A percentile compares a stretch with the other conserved stretches of the same genome.
Evolutionary conservation across 2,329 filamentous ascomycete species (phyloP).

Genomic region (Chrysosporium queenslandicum): DNA sequence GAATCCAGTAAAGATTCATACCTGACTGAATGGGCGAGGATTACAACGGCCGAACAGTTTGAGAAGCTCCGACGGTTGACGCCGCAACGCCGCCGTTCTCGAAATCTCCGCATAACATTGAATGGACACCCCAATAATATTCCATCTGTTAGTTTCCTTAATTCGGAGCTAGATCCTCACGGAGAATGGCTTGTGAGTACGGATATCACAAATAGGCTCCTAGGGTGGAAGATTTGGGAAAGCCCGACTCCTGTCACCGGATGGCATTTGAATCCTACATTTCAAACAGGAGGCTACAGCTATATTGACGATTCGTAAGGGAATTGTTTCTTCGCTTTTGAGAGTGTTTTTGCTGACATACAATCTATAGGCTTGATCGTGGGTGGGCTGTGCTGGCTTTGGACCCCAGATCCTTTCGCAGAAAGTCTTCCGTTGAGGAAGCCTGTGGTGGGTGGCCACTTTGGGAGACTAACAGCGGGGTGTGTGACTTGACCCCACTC

Average conservation of each 20-base stretch:
- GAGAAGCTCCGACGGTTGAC: slow-evolving; percentile 23
- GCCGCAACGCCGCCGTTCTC: slow-evolving; percentile 28
- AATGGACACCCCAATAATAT: slow-evolving; percentile 44
- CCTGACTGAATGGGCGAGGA: slow-evolving; percentile 26
- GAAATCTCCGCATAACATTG: slow-evolving; percentile 37
- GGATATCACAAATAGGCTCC: slow-evolving; percentile 44
- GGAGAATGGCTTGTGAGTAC: slow-evolving; percentile 50
- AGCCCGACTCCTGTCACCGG: slow-evolving; percentile 20
- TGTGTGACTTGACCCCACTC: slow-evolving; percentile 22
- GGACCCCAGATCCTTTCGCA: slow-evolving; percentile 36
- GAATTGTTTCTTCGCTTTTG: not conserved
- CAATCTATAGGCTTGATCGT: slow-evolving; percentile 18
- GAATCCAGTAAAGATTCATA: slow-evolving; percentile 9
- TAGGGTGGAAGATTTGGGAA: slow-evolving; percentile 43
- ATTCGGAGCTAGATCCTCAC: slow-evolving; percentile 45
- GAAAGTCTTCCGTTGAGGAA: slow-evolving; percentile 26
- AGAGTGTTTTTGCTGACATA: not conserved
- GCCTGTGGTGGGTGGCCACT: slow-evolving; percentile 33
- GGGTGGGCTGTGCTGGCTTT: slow-evolving; percentile 41
- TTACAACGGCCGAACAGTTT: slow-evolving; percentile 21
- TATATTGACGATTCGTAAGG: slow-evolving; percentile 8
- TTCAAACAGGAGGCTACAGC: not conserved
- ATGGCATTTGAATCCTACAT: slow-evolving; percentile 13
- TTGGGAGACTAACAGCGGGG: slow-evolving; percentile 16
- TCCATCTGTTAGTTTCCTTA: slow-evolving; percentile 49